These are phyloP conservation scores for Nephromyces sp. DNA, from an alignment of 169 alveolate genomes.

Conservation along the genomic window DNA sequence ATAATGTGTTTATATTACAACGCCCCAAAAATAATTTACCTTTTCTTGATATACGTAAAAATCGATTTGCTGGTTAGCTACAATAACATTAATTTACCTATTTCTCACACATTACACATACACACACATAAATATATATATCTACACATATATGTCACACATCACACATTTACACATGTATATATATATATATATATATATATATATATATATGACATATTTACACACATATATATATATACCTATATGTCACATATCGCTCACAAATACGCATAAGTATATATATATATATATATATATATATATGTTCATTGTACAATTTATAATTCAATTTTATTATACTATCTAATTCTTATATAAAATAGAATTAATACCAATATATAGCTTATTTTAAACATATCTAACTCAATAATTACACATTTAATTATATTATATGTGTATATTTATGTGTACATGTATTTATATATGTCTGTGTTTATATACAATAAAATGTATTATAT, in stretches of 20 bases:
- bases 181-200: not conserved
- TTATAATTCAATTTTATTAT: not conserved
- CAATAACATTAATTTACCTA: conserved; percentile 37
- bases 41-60: conserved; percentile 75
- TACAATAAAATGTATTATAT: not conserved
- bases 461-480: not conserved
- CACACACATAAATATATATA: not conserved
- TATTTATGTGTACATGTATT: not conserved
- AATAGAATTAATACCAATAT: not conserved
- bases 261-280: too few species aligned
- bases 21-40: conserved; percentile 23
- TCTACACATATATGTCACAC: too few species aligned
- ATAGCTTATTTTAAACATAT: not conserved
- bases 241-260: too few species aligned
- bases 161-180: not conserved
- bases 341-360: not conserved
- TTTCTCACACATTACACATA: not conserved
- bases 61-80: conserved; percentile 83
- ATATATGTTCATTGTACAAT: not conserved
- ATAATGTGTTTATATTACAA: conserved; percentile 79
- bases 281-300: not conserved
- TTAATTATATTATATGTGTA: not conserved
- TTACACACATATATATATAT: too few species aligned
- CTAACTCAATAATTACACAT: not conserved
- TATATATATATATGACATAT: too few species aligned